Conservation (phyloP, 106 monocot species). For the Alisma plantagoaquatica region DNA sequence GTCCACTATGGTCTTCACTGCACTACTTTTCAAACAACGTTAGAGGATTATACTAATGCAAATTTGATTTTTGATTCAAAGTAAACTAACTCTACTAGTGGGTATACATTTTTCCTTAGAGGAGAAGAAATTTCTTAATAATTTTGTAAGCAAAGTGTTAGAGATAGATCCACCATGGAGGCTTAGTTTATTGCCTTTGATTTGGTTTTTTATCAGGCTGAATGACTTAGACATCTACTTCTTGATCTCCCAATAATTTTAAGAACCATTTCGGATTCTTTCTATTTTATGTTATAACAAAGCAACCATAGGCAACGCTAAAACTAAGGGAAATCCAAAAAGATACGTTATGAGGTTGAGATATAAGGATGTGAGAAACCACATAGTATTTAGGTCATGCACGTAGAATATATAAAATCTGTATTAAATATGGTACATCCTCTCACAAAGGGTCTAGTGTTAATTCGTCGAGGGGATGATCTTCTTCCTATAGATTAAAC, state of each 20-base stretch:
- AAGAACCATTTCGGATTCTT: background rate
- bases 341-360: no score
- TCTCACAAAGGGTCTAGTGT: background rate
- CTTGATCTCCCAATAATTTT: background rate
- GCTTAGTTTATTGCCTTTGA: no score
- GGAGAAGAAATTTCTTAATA: background rate
- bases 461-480: background rate
- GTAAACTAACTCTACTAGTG: background rate
- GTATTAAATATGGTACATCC: background rate
- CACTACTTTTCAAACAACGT: background rate
- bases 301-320: background rate
- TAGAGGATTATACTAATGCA: background rate
- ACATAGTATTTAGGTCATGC: background rate
- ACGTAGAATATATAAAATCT: background rate
- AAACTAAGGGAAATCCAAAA: background rate
- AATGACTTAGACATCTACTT: background rate
- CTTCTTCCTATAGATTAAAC: background rate
- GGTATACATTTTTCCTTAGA: background rate
- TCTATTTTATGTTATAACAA: background rate
- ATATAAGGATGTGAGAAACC: background rate
- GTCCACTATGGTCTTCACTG: background rate
- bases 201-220: no score
- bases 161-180: background rate
- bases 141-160: background rate
- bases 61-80: background rate